Percentiles rank a stretch among this genome's conserved stretches.
Conservation (phyloP, 805 yeast genomes). For the Yamadazyma nakazawae region DNA sequence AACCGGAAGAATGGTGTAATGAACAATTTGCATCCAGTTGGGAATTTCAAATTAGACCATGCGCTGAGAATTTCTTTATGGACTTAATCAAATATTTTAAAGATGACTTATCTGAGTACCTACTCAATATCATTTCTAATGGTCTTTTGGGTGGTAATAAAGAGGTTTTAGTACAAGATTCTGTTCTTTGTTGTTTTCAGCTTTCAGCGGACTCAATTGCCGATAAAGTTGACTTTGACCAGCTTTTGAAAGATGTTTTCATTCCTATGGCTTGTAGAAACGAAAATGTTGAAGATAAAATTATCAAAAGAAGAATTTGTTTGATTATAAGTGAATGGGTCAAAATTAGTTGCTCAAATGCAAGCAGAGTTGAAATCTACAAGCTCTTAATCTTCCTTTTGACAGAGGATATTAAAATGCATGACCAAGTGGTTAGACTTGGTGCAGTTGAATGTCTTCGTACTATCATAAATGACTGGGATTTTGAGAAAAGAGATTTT, state of each 20-base stretch:
- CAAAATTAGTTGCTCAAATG: constrained; percentile 57
- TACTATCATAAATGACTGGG: constrained; percentile 80
- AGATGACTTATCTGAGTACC: constrained; percentile 48
- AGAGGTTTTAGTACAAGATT: constrained; percentile 68
- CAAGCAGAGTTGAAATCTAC: constrained; percentile 57
- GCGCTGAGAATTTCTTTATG: constrained; percentile 82
- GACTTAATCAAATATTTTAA: constrained; percentile 67
- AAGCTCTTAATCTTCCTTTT: constrained; percentile 52
- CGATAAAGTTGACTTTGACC: constrained; percentile 66
- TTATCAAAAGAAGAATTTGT: constrained; percentile 75
- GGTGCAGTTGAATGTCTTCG: constrained; percentile 70
- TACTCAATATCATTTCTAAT: constrained; percentile 56
- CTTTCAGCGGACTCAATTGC: constrained; percentile 65
- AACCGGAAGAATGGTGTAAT: constrained; percentile 91
- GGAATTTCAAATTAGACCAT: constrained; percentile 82
- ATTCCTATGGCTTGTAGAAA: constrained; percentile 61
- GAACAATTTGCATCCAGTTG: constrained; percentile 75
- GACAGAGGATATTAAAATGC: constrained; percentile 34
- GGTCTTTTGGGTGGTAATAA: constrained; percentile 42
- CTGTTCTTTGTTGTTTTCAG: constrained; percentile 80
- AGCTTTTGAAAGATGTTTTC: constrained; percentile 53
- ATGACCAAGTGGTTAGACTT: constrained; percentile 79
- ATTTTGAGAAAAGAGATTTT: constrained; percentile 67
- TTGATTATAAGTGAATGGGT: constrained; percentile 81
- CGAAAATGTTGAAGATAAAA: constrained; percentile 47